phyloP scores from a whole-genome alignment of 768 basidiomycete genomes.

The Favolaschia claudopus region DNA sequence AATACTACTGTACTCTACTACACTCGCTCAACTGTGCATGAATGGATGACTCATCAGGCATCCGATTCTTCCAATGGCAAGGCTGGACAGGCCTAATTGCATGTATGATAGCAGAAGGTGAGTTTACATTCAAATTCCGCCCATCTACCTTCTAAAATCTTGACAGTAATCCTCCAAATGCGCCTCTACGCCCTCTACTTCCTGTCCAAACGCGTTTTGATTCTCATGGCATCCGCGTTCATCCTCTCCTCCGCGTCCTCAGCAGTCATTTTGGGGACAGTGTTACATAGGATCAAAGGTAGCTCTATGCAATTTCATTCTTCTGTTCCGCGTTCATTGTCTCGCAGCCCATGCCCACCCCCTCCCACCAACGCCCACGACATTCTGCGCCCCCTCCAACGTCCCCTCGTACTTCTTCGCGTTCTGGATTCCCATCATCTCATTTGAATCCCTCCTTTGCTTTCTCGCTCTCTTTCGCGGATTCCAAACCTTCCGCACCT shows the following conservation, averaged over 20 bases:
- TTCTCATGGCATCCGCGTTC: slow-evolving; percentile 52
- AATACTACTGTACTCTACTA: not conserved
- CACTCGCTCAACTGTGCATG: not conserved
- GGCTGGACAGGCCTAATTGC: slow-evolving; percentile 64
- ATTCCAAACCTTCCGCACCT: slow-evolving; percentile 49
- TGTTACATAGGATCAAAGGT: slow-evolving; percentile 52
- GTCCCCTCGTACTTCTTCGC: slow-evolving; percentile 55
- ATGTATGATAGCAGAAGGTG: slow-evolving; percentile 64
- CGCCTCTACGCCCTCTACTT: slow-evolving; percentile 70
- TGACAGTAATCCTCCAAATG: slow-evolving; percentile 64
- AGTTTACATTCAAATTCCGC: slow-evolving; percentile 14
- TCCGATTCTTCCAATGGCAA: slow-evolving; percentile 63
- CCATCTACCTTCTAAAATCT: not conserved
- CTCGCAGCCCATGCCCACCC: slow-evolving; percentile 28
- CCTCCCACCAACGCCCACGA: slow-evolving; percentile 26
- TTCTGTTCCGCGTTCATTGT: not conserved
- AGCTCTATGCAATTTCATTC: slow-evolving; percentile 11
- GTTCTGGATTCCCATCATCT: slow-evolving; percentile 69
- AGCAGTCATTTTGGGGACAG: slow-evolving; percentile 56
- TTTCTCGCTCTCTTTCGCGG: slow-evolving; percentile 58
- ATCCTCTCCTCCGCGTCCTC: slow-evolving; percentile 47
- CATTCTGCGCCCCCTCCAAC: slow-evolving; percentile 51
- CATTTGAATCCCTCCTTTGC: slow-evolving; percentile 62
- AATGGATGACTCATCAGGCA: slow-evolving; percentile 37
- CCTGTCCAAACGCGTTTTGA: slow-evolving; percentile 57